phyloP scores from a whole-genome alignment of 1,139 yeast species.

The Magnusiomyces paraingens region DNA sequence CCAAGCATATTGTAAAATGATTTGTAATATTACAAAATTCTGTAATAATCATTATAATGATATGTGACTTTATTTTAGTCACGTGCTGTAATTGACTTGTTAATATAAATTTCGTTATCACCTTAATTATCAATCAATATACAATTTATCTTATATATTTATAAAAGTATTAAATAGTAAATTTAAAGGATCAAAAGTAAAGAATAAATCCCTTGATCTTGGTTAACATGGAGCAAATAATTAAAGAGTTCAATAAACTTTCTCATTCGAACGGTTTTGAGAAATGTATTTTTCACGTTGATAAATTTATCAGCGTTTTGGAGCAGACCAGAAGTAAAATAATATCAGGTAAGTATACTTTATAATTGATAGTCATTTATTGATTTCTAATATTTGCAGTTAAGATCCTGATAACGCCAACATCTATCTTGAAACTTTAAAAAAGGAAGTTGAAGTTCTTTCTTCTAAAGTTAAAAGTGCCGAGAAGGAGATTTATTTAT shows the following conservation, averaged over 20 bases:
- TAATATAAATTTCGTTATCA: no score
- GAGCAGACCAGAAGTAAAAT: slow-evolving; percentile 23
- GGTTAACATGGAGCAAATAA: slow-evolving; percentile 27
- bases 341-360: slow-evolving; percentile 14
- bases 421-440: slow-evolving; percentile 10
- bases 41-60: no score
- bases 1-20: no score
- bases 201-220: no score
- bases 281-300: slow-evolving; percentile 28
- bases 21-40: no score
- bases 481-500: slow-evolving; percentile 31
- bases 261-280: slow-evolving; percentile 27
- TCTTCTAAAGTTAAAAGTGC: slow-evolving; percentile 19
- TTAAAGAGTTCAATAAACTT: slow-evolving; percentile 27
- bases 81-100: no score
- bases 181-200: no score
- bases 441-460: slow-evolving; percentile 8
- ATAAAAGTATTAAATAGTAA: no score
- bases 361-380: background rate
- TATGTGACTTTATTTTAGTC: no score
- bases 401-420: slow-evolving; percentile 17
- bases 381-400: background rate
- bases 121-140: no score
- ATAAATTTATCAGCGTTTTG: slow-evolving; percentile 26
- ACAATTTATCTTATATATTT: no score